Evolutionary conservation across 306 rosid genomes (phyloP).

Genomic region (Cyamopsis tetragonoloba): DNA sequence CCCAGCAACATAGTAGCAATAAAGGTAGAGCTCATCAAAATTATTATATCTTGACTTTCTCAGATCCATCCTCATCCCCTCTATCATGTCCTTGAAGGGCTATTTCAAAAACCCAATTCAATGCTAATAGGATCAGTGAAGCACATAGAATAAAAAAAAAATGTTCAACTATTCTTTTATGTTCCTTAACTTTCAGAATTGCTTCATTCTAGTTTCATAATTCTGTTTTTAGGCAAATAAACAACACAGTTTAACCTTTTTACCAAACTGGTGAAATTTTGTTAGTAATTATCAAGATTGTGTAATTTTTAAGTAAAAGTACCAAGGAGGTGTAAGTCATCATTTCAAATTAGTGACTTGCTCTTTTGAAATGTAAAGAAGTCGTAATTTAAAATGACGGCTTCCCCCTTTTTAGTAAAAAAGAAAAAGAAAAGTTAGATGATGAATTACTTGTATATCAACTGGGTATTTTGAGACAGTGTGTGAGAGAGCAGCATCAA

Average conservation of each 20-base stretch:
- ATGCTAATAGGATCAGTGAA: not conserved
- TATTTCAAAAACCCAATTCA: constrained; percentile 29
- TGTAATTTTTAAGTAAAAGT: too few species aligned
- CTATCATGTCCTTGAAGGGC: constrained; percentile 96
- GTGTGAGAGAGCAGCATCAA: constrained; percentile 90
- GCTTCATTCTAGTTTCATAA: not conserved
- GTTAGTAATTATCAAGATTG: too few species aligned
- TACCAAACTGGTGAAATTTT: too few species aligned
- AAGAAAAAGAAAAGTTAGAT: too few species aligned
- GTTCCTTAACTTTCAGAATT: too few species aligned
- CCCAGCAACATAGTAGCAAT: constrained; percentile 97
- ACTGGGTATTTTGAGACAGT: constrained; percentile 74
- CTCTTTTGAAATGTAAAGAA: too few species aligned
- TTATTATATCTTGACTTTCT: constrained; percentile 79
- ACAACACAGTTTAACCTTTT: too few species aligned
- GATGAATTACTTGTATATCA: constrained; percentile 72
- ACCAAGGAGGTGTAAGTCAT: too few species aligned
- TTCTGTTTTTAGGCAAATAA: too few species aligned
- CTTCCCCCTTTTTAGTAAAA: too few species aligned
- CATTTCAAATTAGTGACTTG: too few species aligned
- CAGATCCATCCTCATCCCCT: constrained; percentile 91
- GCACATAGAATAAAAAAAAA: not conserved
- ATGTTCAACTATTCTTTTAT: not conserved
- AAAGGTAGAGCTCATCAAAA: constrained; percentile 89
- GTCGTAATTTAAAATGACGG: too few species aligned